phyloP scores from a whole-genome alignment of 2,329 filamentous ascomycete genomes.

The Zelopaecilomyces penicillatus region DNA sequence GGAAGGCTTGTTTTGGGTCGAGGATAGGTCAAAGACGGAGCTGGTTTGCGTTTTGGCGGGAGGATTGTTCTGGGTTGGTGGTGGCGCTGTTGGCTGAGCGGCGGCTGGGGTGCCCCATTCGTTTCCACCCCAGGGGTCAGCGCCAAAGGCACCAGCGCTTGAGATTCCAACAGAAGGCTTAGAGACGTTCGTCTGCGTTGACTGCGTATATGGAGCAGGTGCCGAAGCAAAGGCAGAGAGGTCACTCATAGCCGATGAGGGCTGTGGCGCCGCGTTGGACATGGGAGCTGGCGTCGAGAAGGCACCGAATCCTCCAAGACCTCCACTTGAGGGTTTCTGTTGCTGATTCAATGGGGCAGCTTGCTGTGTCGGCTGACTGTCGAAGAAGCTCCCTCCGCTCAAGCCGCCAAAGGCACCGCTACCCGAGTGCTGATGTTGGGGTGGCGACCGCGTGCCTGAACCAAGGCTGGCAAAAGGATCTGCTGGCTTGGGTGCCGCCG shows the following conservation, averaged over 20 bases:
- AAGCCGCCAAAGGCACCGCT: conserved; percentile 40
- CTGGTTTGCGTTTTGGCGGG: conserved; percentile 30
- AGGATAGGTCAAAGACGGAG: conserved; percentile 78
- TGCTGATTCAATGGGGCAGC: conserved; percentile 43
- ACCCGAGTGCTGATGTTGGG: conserved; percentile 18
- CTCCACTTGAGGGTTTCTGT: conserved; percentile 46
- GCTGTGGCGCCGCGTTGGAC: conserved; percentile 27
- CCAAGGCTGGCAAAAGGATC: conserved; percentile 56
- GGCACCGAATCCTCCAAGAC: conserved; percentile 59
- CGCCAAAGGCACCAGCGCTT: conserved; percentile 32
- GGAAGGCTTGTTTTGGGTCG: conserved; percentile 37
- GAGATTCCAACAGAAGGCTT: too few species aligned
- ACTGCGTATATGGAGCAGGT: too few species aligned
- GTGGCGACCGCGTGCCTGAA: conserved; percentile 24
- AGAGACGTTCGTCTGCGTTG: too few species aligned
- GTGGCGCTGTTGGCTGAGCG: conserved; percentile 37
- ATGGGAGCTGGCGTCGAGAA: conserved; percentile 40
- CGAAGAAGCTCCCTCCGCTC: conserved; percentile 77
- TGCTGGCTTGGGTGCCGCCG: conserved; percentile 34
- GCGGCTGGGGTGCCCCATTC: conserved; percentile 60
- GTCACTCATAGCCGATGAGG: conserved; percentile 59
- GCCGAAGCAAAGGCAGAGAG: conserved; percentile 69
- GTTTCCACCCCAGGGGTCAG: conserved; percentile 79
- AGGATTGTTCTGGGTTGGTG: conserved; percentile 28
- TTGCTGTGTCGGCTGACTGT: conserved; percentile 57